phyloP scores from a whole-genome alignment of 306 rosid species.

The Vachellia collinsii region DNA sequence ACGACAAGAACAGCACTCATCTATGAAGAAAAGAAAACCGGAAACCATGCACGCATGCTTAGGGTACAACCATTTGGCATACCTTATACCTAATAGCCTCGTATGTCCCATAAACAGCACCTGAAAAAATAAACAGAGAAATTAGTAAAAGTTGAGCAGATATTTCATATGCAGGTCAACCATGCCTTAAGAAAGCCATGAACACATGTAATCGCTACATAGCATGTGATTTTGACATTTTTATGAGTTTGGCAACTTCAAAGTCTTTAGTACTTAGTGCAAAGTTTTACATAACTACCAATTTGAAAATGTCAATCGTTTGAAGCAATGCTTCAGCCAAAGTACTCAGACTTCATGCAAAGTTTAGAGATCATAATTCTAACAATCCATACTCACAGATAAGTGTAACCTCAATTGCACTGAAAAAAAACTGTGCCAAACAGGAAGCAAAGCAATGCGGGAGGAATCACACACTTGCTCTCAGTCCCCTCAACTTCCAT shows the following conservation, averaged over 20 bases:
- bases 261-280: not conserved
- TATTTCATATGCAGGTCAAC: not conserved
- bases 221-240: slow-evolving; percentile 8
- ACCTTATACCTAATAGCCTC: slow-evolving; percentile 86
- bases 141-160: slow-evolving; percentile 1
- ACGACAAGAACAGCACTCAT: slow-evolving; percentile 1
- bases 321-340: not conserved
- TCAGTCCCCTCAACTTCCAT: not conserved
- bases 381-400: slow-evolving; percentile 1
- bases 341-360: slow-evolving; percentile 11
- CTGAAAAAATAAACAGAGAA: slow-evolving; percentile 44
- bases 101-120: slow-evolving; percentile 86
- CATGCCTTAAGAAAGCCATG: not conserved
- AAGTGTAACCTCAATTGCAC: not conserved
- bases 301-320: slow-evolving; percentile 13
- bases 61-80: slow-evolving; percentile 36
- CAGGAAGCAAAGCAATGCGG: not conserved
- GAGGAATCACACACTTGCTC: not conserved
- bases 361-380: slow-evolving; percentile 6
- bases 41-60: slow-evolving; percentile 16
- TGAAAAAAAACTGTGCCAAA: not conserved
- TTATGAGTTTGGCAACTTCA: not conserved
- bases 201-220: not conserved
- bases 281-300: slow-evolving; percentile 20
- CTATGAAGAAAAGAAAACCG: slow-evolving; percentile 14